Evolutionary conservation across 73 alveolate genomes (phyloP), one percentile per base, ranked within the genome.

Genomic region (Paramecium biaurelia): DNA sequence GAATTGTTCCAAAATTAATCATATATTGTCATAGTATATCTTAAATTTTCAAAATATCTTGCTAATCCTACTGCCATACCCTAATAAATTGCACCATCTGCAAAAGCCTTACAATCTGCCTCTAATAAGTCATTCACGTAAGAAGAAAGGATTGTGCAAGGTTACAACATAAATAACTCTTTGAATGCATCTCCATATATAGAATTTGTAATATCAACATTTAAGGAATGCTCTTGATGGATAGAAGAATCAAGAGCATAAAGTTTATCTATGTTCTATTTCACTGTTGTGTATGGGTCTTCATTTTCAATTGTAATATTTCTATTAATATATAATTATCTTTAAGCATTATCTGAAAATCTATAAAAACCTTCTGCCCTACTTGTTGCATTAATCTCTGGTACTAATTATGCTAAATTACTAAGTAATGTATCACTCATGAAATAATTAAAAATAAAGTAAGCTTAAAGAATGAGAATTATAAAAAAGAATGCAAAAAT

Each of bases 61-160:
- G 93, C 67, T 34, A 86, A 3, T 63, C 88, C 93, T 9, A 86
- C 93, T 1, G 93, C 93, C 93, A 86, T 86, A 35, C 93, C 93
- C 34, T 86, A 38, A 86, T 56, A 58, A n/a, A 86, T 76, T 9
- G 93, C 68, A 34, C 85, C 85, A 24, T 86, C 93, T 7, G 93
- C 93, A 63, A 86, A 86, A n/a, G 53, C 67, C 67, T 86, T 3
- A 20, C 93, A 86, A 24, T 23, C 89, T 7, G 70, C 63, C 8
- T 57, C 41, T 18, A 23, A 10, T 23, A 63, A 18, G 24, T 76
- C 89, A 9, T 67, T 7, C 30, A 59, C 10, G 37, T 10, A 26
- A 37, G 85, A 15, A 14, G 87, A 67, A 21, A 86, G 59, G 9
- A 86, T 63, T 41, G 79, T 34, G 20, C 93, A 86, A 1, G 93